Conservation (phyloP, 768 basidiomycete genomes). For the Thelephora aurantiotincta region DNA sequence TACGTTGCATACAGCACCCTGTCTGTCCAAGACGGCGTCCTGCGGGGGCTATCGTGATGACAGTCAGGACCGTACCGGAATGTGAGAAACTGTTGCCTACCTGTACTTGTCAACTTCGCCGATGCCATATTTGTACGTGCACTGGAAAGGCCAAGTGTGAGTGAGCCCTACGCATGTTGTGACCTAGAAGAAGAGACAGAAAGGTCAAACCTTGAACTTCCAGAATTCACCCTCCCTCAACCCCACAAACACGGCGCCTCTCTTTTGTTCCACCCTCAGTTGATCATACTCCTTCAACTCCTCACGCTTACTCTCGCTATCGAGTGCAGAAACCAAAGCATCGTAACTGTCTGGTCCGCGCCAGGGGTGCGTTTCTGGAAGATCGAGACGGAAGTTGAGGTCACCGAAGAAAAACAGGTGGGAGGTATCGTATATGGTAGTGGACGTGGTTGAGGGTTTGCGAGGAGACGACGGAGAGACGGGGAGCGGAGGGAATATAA, state of each 20-base stretch:
- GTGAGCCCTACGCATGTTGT: neutral
- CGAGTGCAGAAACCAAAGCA: slow-evolving; percentile 28
- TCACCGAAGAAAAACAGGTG: slow-evolving; percentile 92
- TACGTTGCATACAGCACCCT: slow-evolving; percentile 76
- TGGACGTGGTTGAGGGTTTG: slow-evolving; percentile 20
- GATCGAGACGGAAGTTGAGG: slow-evolving; percentile 77
- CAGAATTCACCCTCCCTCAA: slow-evolving; percentile 81
- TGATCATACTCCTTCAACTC: slow-evolving; percentile 63
- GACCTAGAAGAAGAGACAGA: neutral
- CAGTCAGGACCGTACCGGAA: neutral
- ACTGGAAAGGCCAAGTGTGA: slow-evolving; percentile 1
- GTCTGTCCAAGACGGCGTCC: slow-evolving; percentile 88
- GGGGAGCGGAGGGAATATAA: slow-evolving; percentile 56
- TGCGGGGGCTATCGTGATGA: slow-evolving; percentile 32
- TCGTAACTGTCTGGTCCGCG: slow-evolving; percentile 16
- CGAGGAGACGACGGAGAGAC: slow-evolving; percentile 9
- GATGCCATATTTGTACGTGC: slow-evolving; percentile 78
- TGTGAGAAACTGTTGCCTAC: slow-evolving; percentile 23
- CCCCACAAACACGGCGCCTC: slow-evolving; percentile 53
- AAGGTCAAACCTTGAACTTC: slow-evolving; percentile 47
- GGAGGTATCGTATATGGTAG: slow-evolving; percentile 71
- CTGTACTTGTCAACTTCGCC: slow-evolving; percentile 76
- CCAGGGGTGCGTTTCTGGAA: slow-evolving; percentile 42
- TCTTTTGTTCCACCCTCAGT: slow-evolving; percentile 42
- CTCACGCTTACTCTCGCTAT: slow-evolving; percentile 37